Conservation (phyloP, 805 yeast genomes). For the Kluyveromyces nonfermentans region DNA sequence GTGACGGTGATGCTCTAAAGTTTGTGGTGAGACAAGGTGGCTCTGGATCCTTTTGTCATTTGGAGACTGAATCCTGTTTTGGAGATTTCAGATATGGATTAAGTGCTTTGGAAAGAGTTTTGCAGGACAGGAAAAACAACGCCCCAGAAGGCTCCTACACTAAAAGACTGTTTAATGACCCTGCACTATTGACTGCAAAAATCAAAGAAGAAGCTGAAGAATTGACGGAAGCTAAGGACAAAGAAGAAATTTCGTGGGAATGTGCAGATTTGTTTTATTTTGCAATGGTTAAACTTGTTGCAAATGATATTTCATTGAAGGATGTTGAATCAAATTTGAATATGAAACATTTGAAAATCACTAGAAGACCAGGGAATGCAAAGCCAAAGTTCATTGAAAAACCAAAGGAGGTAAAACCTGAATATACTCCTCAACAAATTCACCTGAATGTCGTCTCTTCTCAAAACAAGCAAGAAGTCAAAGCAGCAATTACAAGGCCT, state of each 20-base stretch:
- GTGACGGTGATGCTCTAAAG: conserved; percentile 87
- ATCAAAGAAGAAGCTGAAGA: conserved; percentile 96
- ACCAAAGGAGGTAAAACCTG: conserved; percentile 15
- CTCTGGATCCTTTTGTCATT: conserved; percentile 83
- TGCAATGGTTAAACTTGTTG: conserved; percentile 61
- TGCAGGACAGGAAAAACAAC: conserved; percentile 44
- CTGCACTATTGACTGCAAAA: conserved; percentile 67
- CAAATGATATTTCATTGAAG: conserved; percentile 66
- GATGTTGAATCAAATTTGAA: conserved; percentile 84
- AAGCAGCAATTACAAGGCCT: conserved; percentile 76
- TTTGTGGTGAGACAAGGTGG: conserved; percentile 79
- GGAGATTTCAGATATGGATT: conserved; percentile 57
- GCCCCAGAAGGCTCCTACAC: conserved; percentile 97
- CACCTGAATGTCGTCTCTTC: conserved; percentile 20
- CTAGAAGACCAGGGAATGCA: conserved; percentile 94
- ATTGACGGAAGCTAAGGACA: conserved; percentile 68
- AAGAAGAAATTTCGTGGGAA: conserved; percentile 84
- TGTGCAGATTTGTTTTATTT: conserved; percentile 87
- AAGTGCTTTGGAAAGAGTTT: conserved; percentile 49
- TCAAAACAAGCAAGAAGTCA: conserved; percentile 34
- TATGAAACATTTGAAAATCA: conserved; percentile 72
- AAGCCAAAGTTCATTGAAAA: conserved; percentile 60
- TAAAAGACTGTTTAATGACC: conserved; percentile 74
- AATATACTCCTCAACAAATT: conserved; percentile 23
- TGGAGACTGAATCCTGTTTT: conserved; percentile 72